Evolutionary conservation across 75 land plant species (phyloP).

Genomic region (Isoetes taiwanensis): DNA sequence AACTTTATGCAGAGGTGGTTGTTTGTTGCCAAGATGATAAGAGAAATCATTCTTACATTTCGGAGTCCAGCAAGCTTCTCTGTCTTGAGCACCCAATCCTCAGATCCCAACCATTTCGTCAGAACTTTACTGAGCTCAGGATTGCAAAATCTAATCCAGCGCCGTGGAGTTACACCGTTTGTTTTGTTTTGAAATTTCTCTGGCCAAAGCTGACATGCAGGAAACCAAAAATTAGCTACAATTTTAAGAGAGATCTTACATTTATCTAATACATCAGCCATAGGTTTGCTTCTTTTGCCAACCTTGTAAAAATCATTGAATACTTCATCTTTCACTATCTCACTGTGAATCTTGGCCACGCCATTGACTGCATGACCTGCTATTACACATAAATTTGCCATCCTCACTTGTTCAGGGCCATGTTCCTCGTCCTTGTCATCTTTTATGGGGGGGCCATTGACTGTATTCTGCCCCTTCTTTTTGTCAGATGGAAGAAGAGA

Average conservation of each 20-base stretch:
- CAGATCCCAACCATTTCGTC: constrained; percentile 82
- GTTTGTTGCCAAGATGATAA: too few species aligned
- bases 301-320: constrained; percentile 90
- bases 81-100: constrained; percentile 79
- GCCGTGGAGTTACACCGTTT: constrained; percentile 94
- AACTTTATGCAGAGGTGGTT: too few species aligned
- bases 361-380: constrained; percentile 95
- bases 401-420: constrained; percentile 53
- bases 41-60: constrained; percentile 32
- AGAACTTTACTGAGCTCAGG: constrained; percentile 70
- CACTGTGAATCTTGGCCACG: constrained; percentile 94
- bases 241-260: too few species aligned
- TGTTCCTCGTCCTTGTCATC: constrained; percentile 14
- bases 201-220: constrained; percentile 65
- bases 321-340: constrained; percentile 87
- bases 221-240: background rate
- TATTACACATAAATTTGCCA: constrained; percentile 95
- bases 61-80: constrained; percentile 60
- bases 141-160: constrained; percentile 94
- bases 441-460: background rate
- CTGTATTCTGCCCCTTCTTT: constrained; percentile 15
- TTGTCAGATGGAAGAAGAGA: constrained; percentile 30
- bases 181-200: constrained; percentile 95
- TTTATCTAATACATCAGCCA: too few species aligned
- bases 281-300: too few species aligned